Percentiles rank a stretch among this genome's conserved stretches.
phyloP scores from a whole-genome alignment of 495 filamentous ascomycete genomes.

The Aspergillus baeticus region DNA sequence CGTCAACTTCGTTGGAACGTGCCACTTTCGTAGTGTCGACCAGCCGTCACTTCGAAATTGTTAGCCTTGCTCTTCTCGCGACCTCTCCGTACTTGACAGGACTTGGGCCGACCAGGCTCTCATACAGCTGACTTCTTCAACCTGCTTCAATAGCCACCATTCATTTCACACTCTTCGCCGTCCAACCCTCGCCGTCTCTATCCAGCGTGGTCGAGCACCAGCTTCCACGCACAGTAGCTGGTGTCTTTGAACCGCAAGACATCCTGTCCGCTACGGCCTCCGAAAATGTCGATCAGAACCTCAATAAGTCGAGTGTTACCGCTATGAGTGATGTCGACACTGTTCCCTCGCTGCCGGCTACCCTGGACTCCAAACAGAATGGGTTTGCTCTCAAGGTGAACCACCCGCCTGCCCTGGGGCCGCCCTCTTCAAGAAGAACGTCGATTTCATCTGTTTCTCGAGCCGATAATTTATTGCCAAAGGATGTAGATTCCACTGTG shows the following conservation, averaged over 20 bases:
- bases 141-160: background rate
- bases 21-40: background rate
- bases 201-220: constrained; percentile 31
- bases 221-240: constrained; percentile 41
- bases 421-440: constrained; percentile 26
- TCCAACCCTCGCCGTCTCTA: background rate
- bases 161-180: background rate
- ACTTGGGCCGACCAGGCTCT: background rate
- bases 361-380: constrained; percentile 40
- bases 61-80: background rate
- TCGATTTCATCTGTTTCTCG: constrained; percentile 20
- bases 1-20: constrained; percentile 3
- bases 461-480: constrained; percentile 22
- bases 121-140: background rate
- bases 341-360: constrained; percentile 43
- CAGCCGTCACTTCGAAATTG: background rate
- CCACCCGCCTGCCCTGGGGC: constrained; percentile 23
- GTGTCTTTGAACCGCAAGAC: constrained; percentile 36
- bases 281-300: constrained; percentile 51
- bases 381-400: constrained; percentile 39
- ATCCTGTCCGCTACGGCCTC: constrained; percentile 38
- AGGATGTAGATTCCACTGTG: constrained; percentile 26
- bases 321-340: constrained; percentile 53
- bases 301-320: constrained; percentile 45
- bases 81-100: background rate